Conservation (phyloP, 2,329 filamentous ascomycete species). For the Penicillium nordicum region DNA sequence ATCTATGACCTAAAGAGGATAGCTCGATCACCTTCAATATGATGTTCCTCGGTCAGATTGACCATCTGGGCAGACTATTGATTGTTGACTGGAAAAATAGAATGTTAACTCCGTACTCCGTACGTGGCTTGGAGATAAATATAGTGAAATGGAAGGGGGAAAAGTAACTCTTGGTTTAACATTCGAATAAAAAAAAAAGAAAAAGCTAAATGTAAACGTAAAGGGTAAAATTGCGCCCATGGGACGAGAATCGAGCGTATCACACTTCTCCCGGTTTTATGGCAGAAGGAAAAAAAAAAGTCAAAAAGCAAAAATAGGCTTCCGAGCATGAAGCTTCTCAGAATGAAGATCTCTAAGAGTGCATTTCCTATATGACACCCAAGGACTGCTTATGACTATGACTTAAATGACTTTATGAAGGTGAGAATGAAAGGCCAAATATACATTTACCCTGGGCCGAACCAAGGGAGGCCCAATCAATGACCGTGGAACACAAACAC, state of each 20-base stretch:
- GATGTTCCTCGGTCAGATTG: not conserved
- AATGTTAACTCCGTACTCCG: not conserved
- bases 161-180: not conserved
- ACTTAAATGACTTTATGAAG: not conserved
- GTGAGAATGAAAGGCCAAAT: not conserved
- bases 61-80: slow-evolving; percentile 1
- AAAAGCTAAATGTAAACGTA: not conserved
- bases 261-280: slow-evolving; percentile 3
- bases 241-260: not conserved
- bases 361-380: not conserved
- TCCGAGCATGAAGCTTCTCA: not conserved
- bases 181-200: slow-evolving; percentile 2
- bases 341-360: not conserved
- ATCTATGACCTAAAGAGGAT: slow-evolving; percentile 11
- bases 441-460: slow-evolving; percentile 4
- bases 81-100: not conserved
- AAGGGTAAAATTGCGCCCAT: not conserved
- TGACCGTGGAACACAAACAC: not conserved
- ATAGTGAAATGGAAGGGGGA: not conserved
- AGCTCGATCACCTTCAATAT: not conserved
- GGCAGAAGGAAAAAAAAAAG: not conserved
- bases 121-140: not conserved
- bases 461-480: slow-evolving; percentile 6
- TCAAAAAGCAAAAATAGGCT: not conserved
- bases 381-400: not conserved